Evolutionary conservation across 2,329 filamentous ascomycete species (phyloP).

Genomic region (Colletotrichum noveboracense): DNA sequence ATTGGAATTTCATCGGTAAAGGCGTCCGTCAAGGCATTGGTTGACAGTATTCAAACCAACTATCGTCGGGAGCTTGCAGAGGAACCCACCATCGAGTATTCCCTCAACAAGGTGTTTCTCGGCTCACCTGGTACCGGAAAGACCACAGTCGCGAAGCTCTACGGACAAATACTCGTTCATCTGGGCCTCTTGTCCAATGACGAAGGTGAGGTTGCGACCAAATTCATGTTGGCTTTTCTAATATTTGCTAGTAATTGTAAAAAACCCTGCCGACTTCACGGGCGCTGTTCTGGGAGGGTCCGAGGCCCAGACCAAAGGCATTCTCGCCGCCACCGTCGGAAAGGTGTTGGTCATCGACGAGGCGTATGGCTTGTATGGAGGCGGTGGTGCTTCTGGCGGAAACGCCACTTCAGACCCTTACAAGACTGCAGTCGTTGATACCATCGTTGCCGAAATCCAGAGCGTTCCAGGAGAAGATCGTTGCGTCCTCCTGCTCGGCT

Average conservation of each 20-base stretch:
- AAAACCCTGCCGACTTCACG: conserved; percentile 77
- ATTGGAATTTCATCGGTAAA: conserved; percentile 70
- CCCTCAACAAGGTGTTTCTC: conserved; percentile 72
- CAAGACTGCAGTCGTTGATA: conserved; percentile 73
- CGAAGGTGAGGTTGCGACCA: conserved; percentile 57
- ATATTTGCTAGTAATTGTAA: conserved; percentile 60
- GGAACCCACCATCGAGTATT: conserved; percentile 61
- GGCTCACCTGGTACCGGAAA: conserved; percentile 79
- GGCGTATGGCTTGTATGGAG: conserved; percentile 69
- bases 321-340: conserved; percentile 68
- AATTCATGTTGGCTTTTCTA: not conserved
- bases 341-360: conserved; percentile 85
- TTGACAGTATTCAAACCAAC: conserved; percentile 68
- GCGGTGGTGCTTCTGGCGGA: conserved; percentile 30
- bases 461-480: conserved; percentile 73
- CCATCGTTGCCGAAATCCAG: conserved; percentile 76
- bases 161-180: conserved; percentile 71
- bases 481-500: conserved; percentile 75
- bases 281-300: conserved; percentile 68
- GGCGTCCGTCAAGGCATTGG: conserved; percentile 57
- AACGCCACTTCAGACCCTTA: conserved; percentile 41
- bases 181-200: conserved; percentile 71
- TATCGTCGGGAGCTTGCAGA: conserved; percentile 70
- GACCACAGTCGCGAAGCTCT: conserved; percentile 76
- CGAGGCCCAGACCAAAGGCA: conserved; percentile 74